A percentile compares a stretch with the other conserved stretches of the same genome.
Conservation (phyloP, 2,329 filamentous ascomycete genomes). For the Corinectria fuckeliana region DNA sequence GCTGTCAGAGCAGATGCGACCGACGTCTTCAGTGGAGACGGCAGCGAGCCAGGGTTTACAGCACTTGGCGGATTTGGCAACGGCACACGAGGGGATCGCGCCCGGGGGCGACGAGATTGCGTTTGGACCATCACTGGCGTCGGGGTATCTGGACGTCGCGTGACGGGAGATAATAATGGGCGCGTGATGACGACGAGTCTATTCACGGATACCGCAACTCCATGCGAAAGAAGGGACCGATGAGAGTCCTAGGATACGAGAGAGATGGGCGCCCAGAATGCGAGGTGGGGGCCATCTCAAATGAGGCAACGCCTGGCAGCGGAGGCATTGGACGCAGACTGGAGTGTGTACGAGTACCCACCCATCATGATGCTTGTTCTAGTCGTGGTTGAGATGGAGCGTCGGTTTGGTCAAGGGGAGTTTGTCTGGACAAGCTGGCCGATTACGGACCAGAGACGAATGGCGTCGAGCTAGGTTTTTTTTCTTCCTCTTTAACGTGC, state of each 20-base stretch:
- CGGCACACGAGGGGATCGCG: constrained; percentile 48
- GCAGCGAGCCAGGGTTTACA: constrained; percentile 63
- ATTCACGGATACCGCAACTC: not conserved
- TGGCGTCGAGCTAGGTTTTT: constrained; percentile 22
- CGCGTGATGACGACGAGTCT: not conserved
- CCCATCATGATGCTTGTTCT: not conserved
- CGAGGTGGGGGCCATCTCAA: not conserved
- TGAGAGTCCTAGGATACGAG: not conserved
- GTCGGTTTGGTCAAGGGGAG: not conserved
- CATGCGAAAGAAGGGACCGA: not conserved
- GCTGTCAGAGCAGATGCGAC: constrained; percentile 45
- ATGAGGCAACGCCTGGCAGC: not conserved
- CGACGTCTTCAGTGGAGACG: constrained; percentile 46
- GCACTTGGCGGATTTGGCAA: constrained; percentile 64
- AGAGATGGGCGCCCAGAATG: not conserved
- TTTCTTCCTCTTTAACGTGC: not conserved
- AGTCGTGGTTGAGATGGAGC: not conserved
- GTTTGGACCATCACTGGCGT: constrained; percentile 43
- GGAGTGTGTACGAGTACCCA: not conserved
- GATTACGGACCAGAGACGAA: constrained; percentile 14
- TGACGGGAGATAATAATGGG: constrained; percentile 16
- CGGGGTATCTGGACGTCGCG: constrained; percentile 46
- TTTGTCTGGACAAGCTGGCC: constrained; percentile 1
- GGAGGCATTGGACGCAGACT: not conserved
- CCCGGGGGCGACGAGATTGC: constrained; percentile 41